Conservation (phyloP, 2,329 filamentous ascomycete species). For the Xylariaceae sp. region DNA sequence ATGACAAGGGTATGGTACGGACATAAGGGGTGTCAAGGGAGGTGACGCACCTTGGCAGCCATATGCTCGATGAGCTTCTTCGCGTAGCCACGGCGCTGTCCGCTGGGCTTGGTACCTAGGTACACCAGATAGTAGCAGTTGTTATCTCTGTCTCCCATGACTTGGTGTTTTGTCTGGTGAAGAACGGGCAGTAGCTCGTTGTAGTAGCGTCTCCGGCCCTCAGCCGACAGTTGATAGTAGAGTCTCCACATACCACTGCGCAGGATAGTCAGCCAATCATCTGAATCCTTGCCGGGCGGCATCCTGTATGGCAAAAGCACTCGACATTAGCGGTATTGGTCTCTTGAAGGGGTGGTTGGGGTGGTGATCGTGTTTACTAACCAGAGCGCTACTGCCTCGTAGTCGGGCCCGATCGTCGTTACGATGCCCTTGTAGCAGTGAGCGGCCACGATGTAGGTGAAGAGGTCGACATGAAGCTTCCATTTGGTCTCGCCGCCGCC, state of each 20-base stretch:
- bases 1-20: background rate
- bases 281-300: conserved; percentile 67
- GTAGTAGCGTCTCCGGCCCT: conserved; percentile 71
- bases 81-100: conserved; percentile 68
- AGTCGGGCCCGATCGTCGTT: conserved; percentile 67
- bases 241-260: conserved; percentile 75
- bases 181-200: conserved; percentile 70
- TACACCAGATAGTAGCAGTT: conserved; percentile 80
- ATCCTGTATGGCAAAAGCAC: conserved; percentile 48
- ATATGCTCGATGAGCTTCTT: conserved; percentile 66
- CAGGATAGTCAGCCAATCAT: conserved; percentile 65
- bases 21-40: background rate
- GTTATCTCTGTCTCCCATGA: conserved; percentile 61
- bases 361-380: conserved; percentile 39
- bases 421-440: conserved; percentile 71
- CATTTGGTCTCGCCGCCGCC: conserved; percentile 64
- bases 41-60: conserved; percentile 50
- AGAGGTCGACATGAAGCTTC: conserved; percentile 69
- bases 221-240: conserved; percentile 65
- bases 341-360: background rate
- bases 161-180: conserved; percentile 63
- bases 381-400: conserved; percentile 75
- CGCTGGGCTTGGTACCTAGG: conserved; percentile 67
- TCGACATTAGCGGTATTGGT: conserved; percentile 9
- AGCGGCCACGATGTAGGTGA: conserved; percentile 71